phyloP scores from a whole-genome alignment of 1,284 basidiomycete species.

The Cryptococcus deneoformans region DNA sequence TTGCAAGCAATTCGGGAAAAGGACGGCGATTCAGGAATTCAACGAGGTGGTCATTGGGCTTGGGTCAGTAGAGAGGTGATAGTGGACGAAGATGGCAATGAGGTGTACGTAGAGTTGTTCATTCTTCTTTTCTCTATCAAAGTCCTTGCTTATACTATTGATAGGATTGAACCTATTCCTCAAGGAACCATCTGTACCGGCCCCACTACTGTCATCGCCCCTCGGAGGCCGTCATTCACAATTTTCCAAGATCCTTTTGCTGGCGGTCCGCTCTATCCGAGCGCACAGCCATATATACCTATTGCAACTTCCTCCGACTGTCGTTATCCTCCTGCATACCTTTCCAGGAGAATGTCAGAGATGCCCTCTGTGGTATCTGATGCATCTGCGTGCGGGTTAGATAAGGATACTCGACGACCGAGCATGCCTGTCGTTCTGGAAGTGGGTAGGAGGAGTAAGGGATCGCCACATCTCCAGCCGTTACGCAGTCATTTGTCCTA shows the following conservation, averaged over 20 bases:
- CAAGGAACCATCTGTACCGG: neutral
- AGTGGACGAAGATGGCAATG: conserved; percentile 12
- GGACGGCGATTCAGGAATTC: conserved; percentile 38
- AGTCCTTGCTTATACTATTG: neutral
- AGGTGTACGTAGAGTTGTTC: neutral
- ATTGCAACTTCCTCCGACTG: conserved; percentile 19
- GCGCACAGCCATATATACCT: conserved; percentile 6
- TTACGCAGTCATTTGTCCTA: too few species aligned
- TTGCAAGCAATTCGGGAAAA: conserved; percentile 33
- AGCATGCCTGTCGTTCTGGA: conserved; percentile 6
- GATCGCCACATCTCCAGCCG: too few species aligned
- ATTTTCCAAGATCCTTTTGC: conserved; percentile 23
- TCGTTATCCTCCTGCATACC: conserved; percentile 17
- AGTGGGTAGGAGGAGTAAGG: neutral
- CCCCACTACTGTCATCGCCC: neutral
- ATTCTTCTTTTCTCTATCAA: neutral
- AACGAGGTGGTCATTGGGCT: conserved; percentile 31
- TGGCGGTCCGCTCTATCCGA: neutral
- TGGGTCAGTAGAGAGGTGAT: conserved; percentile 29
- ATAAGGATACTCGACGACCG: conserved; percentile 7
- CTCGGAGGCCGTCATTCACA: conserved; percentile 6
- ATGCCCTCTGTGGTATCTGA: neutral
- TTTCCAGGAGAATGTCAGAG: conserved; percentile 17
- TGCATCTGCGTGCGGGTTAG: neutral
- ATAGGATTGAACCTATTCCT: neutral